Percentiles rank a stretch among this genome's conserved stretches.
Evolutionary conservation across 2,329 filamentous ascomycete species (phyloP).

Genomic region (Penicillium sp.): DNA sequence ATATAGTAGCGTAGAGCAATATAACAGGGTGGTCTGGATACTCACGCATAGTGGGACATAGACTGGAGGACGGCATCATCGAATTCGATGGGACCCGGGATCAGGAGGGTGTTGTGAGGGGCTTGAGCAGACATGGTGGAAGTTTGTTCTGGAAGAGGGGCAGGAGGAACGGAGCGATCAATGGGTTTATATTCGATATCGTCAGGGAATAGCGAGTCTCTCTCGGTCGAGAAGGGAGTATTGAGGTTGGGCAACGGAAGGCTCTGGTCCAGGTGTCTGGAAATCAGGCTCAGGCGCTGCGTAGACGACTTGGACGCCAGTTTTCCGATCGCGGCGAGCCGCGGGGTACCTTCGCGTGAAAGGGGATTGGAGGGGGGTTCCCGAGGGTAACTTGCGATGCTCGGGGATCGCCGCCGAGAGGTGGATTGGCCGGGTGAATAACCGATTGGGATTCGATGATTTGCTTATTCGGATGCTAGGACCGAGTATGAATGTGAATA

Average conservation of each 20-base stretch:
- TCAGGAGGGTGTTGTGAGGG: conserved; percentile 74
- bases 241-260: conserved; percentile 58
- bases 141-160: conserved; percentile 24
- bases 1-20: too few relatives aligned
- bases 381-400: conserved; percentile 22
- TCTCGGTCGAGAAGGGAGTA: conserved; percentile 63
- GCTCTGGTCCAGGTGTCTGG: conserved; percentile 59
- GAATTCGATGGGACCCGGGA: conserved; percentile 96
- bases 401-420: conserved; percentile 30
- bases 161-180: conserved; percentile 31
- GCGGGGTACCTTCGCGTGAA: conserved; percentile 25
- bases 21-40: background rate
- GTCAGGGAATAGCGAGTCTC: conserved; percentile 52
- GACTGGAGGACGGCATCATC: conserved; percentile 94
- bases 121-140: conserved; percentile 58
- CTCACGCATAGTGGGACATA: conserved; percentile 79
- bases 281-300: conserved; percentile 59
- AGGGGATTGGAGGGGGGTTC: conserved; percentile 17
- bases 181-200: conserved; percentile 53
- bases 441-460: conserved; percentile 15
- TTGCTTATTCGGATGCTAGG: conserved; percentile 1
- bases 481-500: background rate
- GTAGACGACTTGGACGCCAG: conserved; percentile 51
- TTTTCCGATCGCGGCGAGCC: conserved; percentile 39
- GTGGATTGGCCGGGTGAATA: background rate